Evolutionary conservation across 768 basidiomycete species (phyloP).

Genomic region (Cystobasidium ongulense): DNA sequence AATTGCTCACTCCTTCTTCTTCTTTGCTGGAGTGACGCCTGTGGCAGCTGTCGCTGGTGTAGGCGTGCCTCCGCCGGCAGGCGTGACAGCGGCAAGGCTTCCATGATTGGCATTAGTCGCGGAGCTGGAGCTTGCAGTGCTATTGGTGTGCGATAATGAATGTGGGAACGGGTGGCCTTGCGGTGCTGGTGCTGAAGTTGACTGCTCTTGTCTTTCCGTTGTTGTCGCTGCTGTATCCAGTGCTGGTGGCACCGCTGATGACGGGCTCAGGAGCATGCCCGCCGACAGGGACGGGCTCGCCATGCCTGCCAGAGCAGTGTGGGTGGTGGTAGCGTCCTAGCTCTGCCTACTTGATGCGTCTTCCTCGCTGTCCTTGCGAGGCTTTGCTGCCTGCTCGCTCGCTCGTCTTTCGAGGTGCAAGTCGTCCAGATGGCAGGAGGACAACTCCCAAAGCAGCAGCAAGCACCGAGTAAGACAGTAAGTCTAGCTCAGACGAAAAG

Average conservation of each 20-base stretch:
- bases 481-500: no score
- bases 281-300: neutral
- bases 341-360: neutral
- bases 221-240: neutral
- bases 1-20: conserved; percentile 11
- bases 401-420: neutral
- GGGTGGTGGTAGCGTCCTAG: neutral
- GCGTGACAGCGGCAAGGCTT: neutral
- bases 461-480: no score
- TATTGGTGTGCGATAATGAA: neutral
- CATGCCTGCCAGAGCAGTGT: conserved; percentile 7
- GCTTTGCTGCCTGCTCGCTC: neutral
- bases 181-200: neutral
- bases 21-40: neutral
- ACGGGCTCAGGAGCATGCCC: neutral
- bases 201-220: neutral
- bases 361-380: neutral
- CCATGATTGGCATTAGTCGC: neutral
- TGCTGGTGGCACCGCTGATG: neutral
- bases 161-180: neutral
- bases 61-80: neutral
- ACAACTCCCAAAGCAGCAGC: neutral
- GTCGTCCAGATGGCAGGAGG: neutral
- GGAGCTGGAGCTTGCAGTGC: neutral
- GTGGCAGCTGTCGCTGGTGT: neutral